These are phyloP conservation scores for Mycotypha africana DNA, from an alignment of 371 early-diverging fungal species.

Conservation along the genomic window DNA sequence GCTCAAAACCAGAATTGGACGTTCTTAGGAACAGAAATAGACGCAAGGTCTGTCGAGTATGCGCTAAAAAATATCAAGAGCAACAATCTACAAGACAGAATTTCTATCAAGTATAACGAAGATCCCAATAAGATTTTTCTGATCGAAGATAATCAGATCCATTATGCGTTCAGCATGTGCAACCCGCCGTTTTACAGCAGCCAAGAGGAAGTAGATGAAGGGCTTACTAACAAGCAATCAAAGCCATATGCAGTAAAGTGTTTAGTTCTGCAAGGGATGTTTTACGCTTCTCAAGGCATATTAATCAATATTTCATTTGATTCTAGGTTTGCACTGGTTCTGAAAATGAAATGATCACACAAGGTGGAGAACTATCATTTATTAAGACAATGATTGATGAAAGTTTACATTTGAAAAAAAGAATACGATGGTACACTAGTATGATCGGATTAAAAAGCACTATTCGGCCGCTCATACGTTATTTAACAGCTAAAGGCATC, in stretches of 20 bases:
- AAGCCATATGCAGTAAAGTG: constrained; percentile 43
- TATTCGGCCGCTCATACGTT: constrained; percentile 27
- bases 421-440: constrained; percentile 61
- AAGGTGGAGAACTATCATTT: constrained; percentile 64
- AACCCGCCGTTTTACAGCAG: constrained; percentile 71
- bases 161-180: constrained; percentile 63
- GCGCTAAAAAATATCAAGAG: constrained; percentile 51
- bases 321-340: constrained; percentile 54
- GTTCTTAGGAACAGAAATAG: constrained; percentile 61
- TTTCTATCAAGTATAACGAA: constrained; percentile 33
- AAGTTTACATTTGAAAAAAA: constrained; percentile 33
- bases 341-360: constrained; percentile 54
- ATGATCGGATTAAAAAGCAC: constrained; percentile 56
- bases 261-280: no score
- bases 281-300: no score
- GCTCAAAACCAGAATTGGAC: constrained; percentile 36
- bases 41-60: constrained; percentile 41
- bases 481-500: constrained; percentile 32
- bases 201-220: constrained; percentile 36
- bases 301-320: no score
- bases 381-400: constrained; percentile 51
- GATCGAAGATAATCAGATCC: not conserved
- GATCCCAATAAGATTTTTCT: constrained; percentile 23
- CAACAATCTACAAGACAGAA: constrained; percentile 43
- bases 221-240: constrained; percentile 31